phyloP scores from a whole-genome alignment of 768 basidiomycete species.

The Tulasnella sp. region DNA sequence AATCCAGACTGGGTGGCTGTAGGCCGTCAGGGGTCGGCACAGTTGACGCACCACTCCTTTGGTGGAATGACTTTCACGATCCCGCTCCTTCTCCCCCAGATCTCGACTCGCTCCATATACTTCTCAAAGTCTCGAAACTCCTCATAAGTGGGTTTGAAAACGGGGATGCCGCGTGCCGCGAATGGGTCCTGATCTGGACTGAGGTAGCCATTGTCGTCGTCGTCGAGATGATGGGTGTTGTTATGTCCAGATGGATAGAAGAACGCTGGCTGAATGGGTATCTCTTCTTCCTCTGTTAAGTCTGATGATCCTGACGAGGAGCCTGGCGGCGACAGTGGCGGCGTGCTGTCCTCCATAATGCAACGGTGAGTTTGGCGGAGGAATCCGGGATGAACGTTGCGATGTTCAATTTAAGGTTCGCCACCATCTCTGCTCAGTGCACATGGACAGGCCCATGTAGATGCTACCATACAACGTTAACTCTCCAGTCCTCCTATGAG shows the following conservation, averaged over 20 bases:
- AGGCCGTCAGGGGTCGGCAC: slow-evolving; percentile 9
- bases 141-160: slow-evolving; percentile 88
- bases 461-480: no score
- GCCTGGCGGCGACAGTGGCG: neutral
- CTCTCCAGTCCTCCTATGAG: no score
- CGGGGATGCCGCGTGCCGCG: slow-evolving; percentile 84
- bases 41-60: slow-evolving; percentile 68
- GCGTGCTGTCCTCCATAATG: neutral
- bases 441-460: no score
- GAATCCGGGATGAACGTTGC: neutral
- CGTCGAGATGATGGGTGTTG: neutral
- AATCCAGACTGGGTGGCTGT: slow-evolving; percentile 1
- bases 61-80: slow-evolving; percentile 97
- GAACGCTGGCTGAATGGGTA: slow-evolving; percentile 12
- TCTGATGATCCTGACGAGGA: neutral
- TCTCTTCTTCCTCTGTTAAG: neutral
- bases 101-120: slow-evolving; percentile 77
- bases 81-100: slow-evolving; percentile 84
- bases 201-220: slow-evolving; percentile 25
- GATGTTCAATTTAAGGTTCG: no score
- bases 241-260: slow-evolving; percentile 14
- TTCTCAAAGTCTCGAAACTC: slow-evolving; percentile 88
- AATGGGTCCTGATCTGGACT: slow-evolving; percentile 71
- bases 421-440: no score
- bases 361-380: neutral